These are phyloP conservation scores for Quercus mongolica DNA, from an alignment of 306 rosid species.

Conservation along the genomic window DNA sequence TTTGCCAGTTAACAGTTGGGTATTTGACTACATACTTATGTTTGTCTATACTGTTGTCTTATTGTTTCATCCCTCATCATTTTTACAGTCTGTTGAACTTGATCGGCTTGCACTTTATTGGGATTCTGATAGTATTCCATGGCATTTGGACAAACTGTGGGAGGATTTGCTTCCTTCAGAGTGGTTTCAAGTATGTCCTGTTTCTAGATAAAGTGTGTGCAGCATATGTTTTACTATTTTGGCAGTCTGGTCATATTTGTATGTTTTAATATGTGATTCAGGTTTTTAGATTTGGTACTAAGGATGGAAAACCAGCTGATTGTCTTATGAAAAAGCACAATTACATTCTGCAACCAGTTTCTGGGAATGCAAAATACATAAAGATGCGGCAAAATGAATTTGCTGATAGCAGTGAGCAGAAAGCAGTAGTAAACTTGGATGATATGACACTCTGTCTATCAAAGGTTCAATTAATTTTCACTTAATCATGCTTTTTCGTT, in stretches of 20 bases:
- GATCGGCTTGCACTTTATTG: constrained; percentile 84
- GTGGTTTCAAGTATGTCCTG: constrained; percentile 76
- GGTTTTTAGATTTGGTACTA: constrained; percentile 87
- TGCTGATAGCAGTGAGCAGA: constrained; percentile 65
- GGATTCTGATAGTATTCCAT: constrained; percentile 79
- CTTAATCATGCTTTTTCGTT: constrained; percentile 7
- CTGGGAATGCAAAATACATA: constrained; percentile 80
- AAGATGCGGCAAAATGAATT: constrained; percentile 61
- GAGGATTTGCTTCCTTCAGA: constrained; percentile 87
- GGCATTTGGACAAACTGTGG: constrained; percentile 80
- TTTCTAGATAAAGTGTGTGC: not conserved
- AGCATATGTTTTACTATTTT: not conserved
- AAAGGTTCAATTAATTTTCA: constrained; percentile 50
- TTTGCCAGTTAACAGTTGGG: not conserved
- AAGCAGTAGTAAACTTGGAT: constrained; percentile 87
- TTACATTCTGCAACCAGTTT: constrained; percentile 83
- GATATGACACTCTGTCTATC: constrained; percentile 90
- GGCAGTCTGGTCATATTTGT: constrained; percentile 1
- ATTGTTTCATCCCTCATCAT: constrained; percentile 8
- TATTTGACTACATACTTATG: not conserved
- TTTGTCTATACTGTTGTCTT: constrained; percentile 11
- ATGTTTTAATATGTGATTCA: constrained; percentile 19
- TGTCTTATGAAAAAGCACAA: constrained; percentile 44
- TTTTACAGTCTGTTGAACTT: constrained; percentile 82
- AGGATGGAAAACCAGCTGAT: constrained; percentile 78